Evolutionary conservation across 805 yeast genomes (phyloP).

Genomic region (Ogataea sp.): DNA sequence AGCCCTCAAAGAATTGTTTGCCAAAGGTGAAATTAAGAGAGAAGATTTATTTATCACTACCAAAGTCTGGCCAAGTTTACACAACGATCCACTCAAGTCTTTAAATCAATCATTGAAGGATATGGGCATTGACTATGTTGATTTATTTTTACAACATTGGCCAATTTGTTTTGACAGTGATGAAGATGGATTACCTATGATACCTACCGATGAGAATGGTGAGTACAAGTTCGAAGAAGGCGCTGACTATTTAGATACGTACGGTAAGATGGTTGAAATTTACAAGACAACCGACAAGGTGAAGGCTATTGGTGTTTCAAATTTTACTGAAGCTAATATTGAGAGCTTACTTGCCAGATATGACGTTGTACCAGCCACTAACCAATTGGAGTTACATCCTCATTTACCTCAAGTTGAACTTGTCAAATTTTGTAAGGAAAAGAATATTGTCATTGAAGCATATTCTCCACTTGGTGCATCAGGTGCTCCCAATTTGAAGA

Average conservation of each 20-base stretch:
- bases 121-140: slow-evolving; percentile 33
- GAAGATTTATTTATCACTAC: slow-evolving; percentile 12
- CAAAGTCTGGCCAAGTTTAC: slow-evolving; percentile 22
- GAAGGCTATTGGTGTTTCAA: slow-evolving; percentile 37
- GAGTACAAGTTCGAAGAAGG: slow-evolving; percentile 24
- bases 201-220: slow-evolving; percentile 13
- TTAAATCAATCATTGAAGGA: slow-evolving; percentile 28
- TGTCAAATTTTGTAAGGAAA: slow-evolving; percentile 19
- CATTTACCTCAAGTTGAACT: slow-evolving; percentile 29
- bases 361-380: slow-evolving; percentile 31
- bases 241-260: slow-evolving; percentile 65
- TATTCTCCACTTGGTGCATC: slow-evolving; percentile 36
- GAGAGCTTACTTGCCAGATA: slow-evolving; percentile 25
- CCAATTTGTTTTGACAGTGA: slow-evolving; percentile 22
- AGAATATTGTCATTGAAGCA: slow-evolving; percentile 28
- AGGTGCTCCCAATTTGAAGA: slow-evolving; percentile 30
- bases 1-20: slow-evolving; percentile 22
- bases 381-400: slow-evolving; percentile 40
- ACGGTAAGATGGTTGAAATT: slow-evolving; percentile 65
- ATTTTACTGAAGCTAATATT: slow-evolving; percentile 21
- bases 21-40: slow-evolving; percentile 1
- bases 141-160: slow-evolving; percentile 38
- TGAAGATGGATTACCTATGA: slow-evolving; percentile 11
- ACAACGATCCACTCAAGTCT: slow-evolving; percentile 24
- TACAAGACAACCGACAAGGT: slow-evolving; percentile 24